phyloP scores from a whole-genome alignment of 352 stramenopile species.

The Globisporangium nagaii region DNA sequence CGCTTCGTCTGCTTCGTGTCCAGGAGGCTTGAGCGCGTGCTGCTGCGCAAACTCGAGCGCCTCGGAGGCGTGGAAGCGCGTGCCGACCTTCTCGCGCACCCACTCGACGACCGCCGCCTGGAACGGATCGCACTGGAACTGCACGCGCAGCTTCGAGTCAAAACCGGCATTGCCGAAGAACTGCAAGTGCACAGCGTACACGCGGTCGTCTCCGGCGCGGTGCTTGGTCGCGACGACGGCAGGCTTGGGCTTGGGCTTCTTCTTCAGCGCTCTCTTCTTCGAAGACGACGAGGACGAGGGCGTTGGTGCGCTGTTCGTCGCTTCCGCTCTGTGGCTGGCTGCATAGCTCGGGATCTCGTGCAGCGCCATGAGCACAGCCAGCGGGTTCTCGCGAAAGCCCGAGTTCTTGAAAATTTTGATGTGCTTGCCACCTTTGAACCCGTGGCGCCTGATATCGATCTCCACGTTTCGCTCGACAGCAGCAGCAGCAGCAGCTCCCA shows the following conservation, averaged over 20 bases:
- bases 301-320: neutral
- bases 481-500: neutral
- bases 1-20: conserved; percentile 18
- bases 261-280: conserved; percentile 29
- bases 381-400: conserved; percentile 42
- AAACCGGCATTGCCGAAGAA: conserved; percentile 21
- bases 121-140: conserved; percentile 41
- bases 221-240: conserved; percentile 1
- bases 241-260: conserved; percentile 28
- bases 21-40: neutral
- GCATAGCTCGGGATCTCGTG: conserved; percentile 28
- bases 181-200: conserved; percentile 30
- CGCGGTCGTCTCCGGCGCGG: conserved; percentile 1
- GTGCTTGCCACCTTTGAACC: conserved; percentile 22
- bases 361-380: conserved; percentile 28
- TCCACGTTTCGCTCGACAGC: conserved; percentile 10
- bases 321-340: neutral
- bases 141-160: conserved; percentile 29
- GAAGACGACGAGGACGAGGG: neutral
- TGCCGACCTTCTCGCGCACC: conserved; percentile 23
- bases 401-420: conserved; percentile 28
- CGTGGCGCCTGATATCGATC: conserved; percentile 22
- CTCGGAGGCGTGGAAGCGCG: conserved; percentile 1
- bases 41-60: neutral
- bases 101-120: conserved; percentile 52